These are phyloP conservation scores for Draba incana DNA, from an alignment of 345 rosid genomes.

Conservation along the genomic window DNA sequence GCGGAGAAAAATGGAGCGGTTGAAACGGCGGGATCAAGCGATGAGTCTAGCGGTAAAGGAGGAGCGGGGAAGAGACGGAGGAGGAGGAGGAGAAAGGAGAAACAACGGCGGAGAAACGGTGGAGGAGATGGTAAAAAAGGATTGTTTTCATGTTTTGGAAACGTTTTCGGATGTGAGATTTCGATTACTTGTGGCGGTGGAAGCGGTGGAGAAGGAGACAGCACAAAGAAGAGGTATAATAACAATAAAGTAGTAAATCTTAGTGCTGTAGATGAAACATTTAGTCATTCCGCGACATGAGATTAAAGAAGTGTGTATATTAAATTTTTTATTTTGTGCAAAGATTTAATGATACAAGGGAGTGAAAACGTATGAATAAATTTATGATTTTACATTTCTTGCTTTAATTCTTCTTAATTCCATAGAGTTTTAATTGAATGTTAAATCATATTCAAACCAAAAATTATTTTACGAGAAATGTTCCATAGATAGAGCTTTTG, in stretches of 20 bases:
- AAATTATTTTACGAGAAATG: no score
- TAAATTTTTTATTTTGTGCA: conserved; percentile 3
- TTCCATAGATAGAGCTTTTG: no score
- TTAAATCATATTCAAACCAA: no score
- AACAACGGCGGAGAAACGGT: conserved; percentile 28
- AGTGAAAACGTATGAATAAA: conserved; percentile 20
- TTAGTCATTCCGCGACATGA: conserved; percentile 41
- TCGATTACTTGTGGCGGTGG: conserved; percentile 83
- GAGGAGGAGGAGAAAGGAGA: conserved; percentile 35
- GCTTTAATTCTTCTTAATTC: no score
- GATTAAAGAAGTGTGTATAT: neutral
- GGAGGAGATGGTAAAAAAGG: conserved; percentile 36
- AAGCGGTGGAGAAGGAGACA: conserved; percentile 44
- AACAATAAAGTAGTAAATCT: conserved; percentile 50
- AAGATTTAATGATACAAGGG: conserved; percentile 13
- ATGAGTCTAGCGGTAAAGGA: conserved; percentile 30
- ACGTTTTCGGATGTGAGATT: conserved; percentile 72
- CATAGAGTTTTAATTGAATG: no score
- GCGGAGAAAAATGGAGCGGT: conserved; percentile 41
- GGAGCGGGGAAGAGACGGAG: conserved; percentile 25
- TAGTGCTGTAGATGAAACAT: conserved; percentile 52
- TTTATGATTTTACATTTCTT: no score
- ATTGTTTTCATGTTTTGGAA: conserved; percentile 85
- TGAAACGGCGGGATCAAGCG: conserved; percentile 27
- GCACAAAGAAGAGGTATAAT: conserved; percentile 43